Evolutionary conservation across 371 early-diverging fungal species (phyloP).

Genomic region (Mucor ambiguus): DNA sequence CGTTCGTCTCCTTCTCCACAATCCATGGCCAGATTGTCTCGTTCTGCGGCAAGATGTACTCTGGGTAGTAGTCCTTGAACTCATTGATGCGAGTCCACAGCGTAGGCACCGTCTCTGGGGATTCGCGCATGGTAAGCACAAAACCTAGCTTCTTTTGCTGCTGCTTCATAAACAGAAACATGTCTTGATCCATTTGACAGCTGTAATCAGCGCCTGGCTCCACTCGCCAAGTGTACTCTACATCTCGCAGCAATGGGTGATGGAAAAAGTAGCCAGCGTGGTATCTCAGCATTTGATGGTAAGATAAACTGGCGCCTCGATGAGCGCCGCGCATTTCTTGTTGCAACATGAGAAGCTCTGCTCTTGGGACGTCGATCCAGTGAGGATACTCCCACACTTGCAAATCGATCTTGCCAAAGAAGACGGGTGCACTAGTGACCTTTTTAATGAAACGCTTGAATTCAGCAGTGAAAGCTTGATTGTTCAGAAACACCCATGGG

Average conservation of each 20-base stretch:
- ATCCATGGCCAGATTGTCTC: slow-evolving; percentile 39
- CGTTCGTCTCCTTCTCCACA: slow-evolving; percentile 16
- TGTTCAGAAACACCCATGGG: slow-evolving; percentile 54
- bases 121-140: slow-evolving; percentile 79
- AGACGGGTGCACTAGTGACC: slow-evolving; percentile 31
- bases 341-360: slow-evolving; percentile 26
- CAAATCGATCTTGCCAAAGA: slow-evolving; percentile 47
- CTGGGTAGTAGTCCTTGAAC: slow-evolving; percentile 48
- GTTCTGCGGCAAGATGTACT: slow-evolving; percentile 16
- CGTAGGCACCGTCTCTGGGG: slow-evolving; percentile 74
- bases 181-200: slow-evolving; percentile 88
- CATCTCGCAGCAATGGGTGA: slow-evolving; percentile 77
- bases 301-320: slow-evolving; percentile 25
- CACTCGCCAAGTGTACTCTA: slow-evolving; percentile 95
- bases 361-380: slow-evolving; percentile 35
- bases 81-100: slow-evolving; percentile 75
- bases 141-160: slow-evolving; percentile 80
- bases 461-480: slow-evolving; percentile 35
- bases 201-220: slow-evolving; percentile 88
- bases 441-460: slow-evolving; percentile 32
- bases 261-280: slow-evolving; percentile 87
- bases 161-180: slow-evolving; percentile 79
- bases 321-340: slow-evolving; percentile 19
- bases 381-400: slow-evolving; percentile 49
- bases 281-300: slow-evolving; percentile 50